Percentiles rank a stretch among this genome's conserved stretches.
Conservation (phyloP, 1,284 basidiomycete species). For the Ceratobasidium sp. region DNA sequence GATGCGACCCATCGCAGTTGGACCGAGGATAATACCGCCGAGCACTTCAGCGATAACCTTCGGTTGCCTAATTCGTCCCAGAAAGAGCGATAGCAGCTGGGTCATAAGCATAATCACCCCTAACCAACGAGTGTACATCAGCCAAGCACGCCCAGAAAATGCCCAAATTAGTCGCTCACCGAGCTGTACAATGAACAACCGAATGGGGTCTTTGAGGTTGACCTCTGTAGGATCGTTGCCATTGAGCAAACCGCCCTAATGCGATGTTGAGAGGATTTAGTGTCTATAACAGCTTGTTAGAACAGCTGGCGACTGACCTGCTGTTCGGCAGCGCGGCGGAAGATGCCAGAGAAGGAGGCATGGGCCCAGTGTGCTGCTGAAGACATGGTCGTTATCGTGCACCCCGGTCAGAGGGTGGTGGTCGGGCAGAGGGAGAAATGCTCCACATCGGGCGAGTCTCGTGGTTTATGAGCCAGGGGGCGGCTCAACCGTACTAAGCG, state of each 20-base stretch:
- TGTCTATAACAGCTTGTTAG: too few relatives aligned
- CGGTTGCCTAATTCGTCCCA: conserved; percentile 85
- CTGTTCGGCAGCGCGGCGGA: conserved; percentile 46
- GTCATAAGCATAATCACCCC: conserved; percentile 85
- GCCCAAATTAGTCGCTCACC: conserved; percentile 62
- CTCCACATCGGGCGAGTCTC: conserved; percentile 15
- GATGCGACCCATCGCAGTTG: conserved; percentile 55
- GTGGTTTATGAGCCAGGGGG: conserved; percentile 14
- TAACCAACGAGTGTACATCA: conserved; percentile 51
- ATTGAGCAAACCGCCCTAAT: conserved; percentile 26
- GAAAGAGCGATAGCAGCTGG: conserved; percentile 76
- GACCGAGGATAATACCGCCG: conserved; percentile 85
- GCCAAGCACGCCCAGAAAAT: background rate
- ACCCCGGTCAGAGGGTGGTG: background rate
- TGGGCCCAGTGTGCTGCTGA: conserved; percentile 19
- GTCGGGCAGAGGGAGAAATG: conserved; percentile 7
- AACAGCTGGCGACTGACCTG: conserved; percentile 38
- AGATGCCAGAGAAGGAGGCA: conserved; percentile 33
- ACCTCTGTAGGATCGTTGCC: conserved; percentile 30
- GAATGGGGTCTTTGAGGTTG: conserved; percentile 72
- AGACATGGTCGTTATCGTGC: conserved; percentile 23
- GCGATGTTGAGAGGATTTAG: conserved; percentile 14
- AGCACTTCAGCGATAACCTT: conserved; percentile 83
- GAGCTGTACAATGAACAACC: conserved; percentile 91
- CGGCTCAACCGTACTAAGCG: conserved; percentile 1